Percentiles rank a stretch among this genome's conserved stretches.
Conservation (phyloP, 1,139 yeast species). For the Citeromyces hawaiiensis region DNA sequence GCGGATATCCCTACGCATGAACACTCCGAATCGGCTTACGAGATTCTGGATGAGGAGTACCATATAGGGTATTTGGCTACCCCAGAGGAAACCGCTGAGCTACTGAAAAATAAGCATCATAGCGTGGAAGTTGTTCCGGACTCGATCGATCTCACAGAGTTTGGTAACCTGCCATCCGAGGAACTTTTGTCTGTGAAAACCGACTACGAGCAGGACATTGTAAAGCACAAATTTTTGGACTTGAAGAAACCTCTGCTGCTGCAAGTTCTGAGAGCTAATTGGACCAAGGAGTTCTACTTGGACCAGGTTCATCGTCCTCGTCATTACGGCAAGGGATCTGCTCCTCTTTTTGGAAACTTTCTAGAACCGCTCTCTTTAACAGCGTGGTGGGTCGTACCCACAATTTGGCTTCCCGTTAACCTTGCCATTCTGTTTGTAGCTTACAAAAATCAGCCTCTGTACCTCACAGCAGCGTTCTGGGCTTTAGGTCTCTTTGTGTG, state of each 20-base stretch:
- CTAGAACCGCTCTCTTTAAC: constrained; percentile 60
- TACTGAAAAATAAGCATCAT: constrained; percentile 25
- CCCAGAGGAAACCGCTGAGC: constrained; percentile 41
- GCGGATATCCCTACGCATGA: constrained; percentile 57
- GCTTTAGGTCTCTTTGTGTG: constrained; percentile 68
- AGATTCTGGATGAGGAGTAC: constrained; percentile 70
- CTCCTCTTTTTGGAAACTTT: constrained; percentile 71
- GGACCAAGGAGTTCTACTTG: constrained; percentile 77
- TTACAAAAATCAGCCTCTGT: constrained; percentile 19
- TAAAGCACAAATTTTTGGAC: constrained; percentile 77
- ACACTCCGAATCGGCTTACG: constrained; percentile 82
- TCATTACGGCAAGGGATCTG: constrained; percentile 85
- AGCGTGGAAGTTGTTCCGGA: constrained; percentile 23
- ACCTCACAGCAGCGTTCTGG: constrained; percentile 24
- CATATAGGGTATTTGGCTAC: constrained; percentile 53
- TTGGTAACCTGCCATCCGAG: constrained; percentile 58
- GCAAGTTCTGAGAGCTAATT: constrained; percentile 66
- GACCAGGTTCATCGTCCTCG: constrained; percentile 97
- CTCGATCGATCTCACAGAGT: constrained; percentile 31
- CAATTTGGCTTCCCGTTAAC: constrained; percentile 78
- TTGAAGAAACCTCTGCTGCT: constrained; percentile 65
- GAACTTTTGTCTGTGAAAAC: constrained; percentile 67
- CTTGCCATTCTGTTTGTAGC: constrained; percentile 30
- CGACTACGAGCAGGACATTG: constrained; percentile 56
- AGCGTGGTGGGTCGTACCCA: constrained; percentile 79